Evolutionary conservation across 2,329 filamentous ascomycete genomes (phyloP).

Genomic region (Diatrype stigma): DNA sequence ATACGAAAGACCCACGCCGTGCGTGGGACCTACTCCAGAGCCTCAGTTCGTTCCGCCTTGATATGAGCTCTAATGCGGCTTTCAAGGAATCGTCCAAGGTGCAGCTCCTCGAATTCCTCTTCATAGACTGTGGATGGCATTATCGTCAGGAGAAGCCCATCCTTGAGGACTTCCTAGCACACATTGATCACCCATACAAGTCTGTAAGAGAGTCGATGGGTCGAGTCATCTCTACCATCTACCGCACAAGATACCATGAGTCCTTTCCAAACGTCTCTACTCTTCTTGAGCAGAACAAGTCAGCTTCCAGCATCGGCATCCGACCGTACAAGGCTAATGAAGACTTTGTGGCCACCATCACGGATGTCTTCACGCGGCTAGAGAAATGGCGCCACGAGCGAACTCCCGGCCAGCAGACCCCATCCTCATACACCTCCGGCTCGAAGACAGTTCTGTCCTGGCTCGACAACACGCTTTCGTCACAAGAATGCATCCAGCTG

Average conservation of each 20-base stretch:
- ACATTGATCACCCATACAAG: conserved; percentile 97
- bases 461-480: conserved; percentile 87
- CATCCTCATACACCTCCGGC: conserved; percentile 89
- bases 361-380: conserved; percentile 70
- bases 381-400: conserved; percentile 86
- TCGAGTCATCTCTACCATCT: conserved; percentile 80
- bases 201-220: conserved; percentile 94
- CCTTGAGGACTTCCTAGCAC: conserved; percentile 79
- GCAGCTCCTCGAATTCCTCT: conserved; percentile 80
- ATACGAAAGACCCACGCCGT: conserved; percentile 84
- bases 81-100: conserved; percentile 99
- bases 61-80: conserved; percentile 92
- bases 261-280: conserved; percentile 77
- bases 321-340: conserved; percentile 76
- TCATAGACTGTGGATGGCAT: conserved; percentile 90
- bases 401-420: conserved; percentile 82
- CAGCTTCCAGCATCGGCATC: conserved; percentile 75
- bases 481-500: conserved; percentile 87
- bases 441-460: conserved; percentile 94
- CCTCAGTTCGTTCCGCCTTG: conserved; percentile 79
- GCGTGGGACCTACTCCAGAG: conserved; percentile 81
- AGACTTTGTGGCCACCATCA: conserved; percentile 69
- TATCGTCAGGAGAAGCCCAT: conserved; percentile 89
- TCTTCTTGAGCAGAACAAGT: conserved; percentile 74
- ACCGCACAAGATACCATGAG: conserved; percentile 89